These are phyloP conservation scores for Talaromyces sp. DNA, from an alignment of 2,329 filamentous ascomycete species.

Conservation along the genomic window DNA sequence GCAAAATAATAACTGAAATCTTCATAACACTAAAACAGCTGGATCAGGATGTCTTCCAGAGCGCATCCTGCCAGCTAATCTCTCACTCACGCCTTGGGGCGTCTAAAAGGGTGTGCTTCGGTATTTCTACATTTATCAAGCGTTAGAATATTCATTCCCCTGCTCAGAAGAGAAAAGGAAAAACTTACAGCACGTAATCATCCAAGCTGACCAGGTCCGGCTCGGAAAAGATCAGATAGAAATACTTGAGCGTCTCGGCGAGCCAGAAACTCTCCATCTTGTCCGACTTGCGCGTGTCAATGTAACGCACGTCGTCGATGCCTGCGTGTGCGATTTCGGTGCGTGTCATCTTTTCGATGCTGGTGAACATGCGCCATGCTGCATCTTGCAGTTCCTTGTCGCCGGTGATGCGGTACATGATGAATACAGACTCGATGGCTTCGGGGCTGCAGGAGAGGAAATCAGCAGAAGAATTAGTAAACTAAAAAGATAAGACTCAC, in stretches of 20 bases:
- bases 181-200: conserved; percentile 39
- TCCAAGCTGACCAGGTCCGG: conserved; percentile 37
- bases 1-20: not conserved
- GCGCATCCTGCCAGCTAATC: not conserved
- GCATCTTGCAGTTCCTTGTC: conserved; percentile 43
- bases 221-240: conserved; percentile 42
- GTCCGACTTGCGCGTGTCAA: conserved; percentile 25
- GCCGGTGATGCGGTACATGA: conserved; percentile 57
- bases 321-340: conserved; percentile 43
- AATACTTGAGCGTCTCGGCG: conserved; percentile 43
- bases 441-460: conserved; percentile 38
- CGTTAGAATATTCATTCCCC: not conserved
- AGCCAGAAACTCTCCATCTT: conserved; percentile 45
- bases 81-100: not conserved
- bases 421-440: conserved; percentile 59
- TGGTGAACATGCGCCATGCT: conserved; percentile 49
- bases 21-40: too few species aligned
- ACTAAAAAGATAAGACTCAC: conserved; percentile 5
- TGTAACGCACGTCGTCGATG: conserved; percentile 37
- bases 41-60: not conserved
- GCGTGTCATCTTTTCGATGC: conserved; percentile 39
- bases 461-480: not conserved
- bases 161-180: not conserved
- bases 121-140: conserved; percentile 7
- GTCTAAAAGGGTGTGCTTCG: conserved; percentile 13